A percentile compares a stretch with the other conserved stretches of the same genome.
phyloP scores from a whole-genome alignment of 306 rosid genomes.

The Geum urbanum region DNA sequence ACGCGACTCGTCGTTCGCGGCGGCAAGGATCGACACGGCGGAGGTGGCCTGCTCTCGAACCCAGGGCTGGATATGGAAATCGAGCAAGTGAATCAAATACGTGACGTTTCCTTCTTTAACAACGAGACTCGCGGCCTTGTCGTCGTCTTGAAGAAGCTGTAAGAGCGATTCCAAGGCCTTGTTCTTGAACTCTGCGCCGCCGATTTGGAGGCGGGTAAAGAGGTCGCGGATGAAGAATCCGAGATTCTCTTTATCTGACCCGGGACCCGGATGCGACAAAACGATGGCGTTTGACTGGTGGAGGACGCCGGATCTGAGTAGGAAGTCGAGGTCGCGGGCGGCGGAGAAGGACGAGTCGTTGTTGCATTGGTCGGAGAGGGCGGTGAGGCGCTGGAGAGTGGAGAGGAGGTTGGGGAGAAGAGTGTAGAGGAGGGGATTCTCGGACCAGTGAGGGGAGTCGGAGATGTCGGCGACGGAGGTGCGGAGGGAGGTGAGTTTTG shows the following conservation, averaged over 20 bases:
- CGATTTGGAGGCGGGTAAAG: conserved; percentile 50
- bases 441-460: conserved; percentile 47
- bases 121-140: conserved; percentile 30
- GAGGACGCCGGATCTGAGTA: conserved; percentile 56
- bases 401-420: conserved; percentile 53
- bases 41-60: conserved; percentile 39
- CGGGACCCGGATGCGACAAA: conserved; percentile 45
- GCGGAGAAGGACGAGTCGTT: conserved; percentile 31
- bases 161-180: conserved; percentile 52
- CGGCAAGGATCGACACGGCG: conserved; percentile 39
- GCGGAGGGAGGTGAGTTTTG: conserved; percentile 37
- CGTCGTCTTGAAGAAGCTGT: conserved; percentile 39
- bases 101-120: conserved; percentile 40
- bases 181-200: conserved; percentile 52
- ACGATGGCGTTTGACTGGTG: conserved; percentile 54
- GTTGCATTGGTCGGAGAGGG: conserved; percentile 41
- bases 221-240: conserved; percentile 48
- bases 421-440: conserved; percentile 50
- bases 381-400: conserved; percentile 45
- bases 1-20: conserved; percentile 39
- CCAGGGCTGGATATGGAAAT: conserved; percentile 34
- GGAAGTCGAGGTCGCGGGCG: conserved; percentile 39
- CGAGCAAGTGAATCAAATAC: conserved; percentile 43
- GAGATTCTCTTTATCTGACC: conserved; percentile 34
- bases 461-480: conserved; percentile 35